A percentile compares a stretch with the other conserved stretches of the same genome.
Evolutionary conservation across 192 early-diverging fungal species (phyloP).

Genomic region (Thamnidium elegans): DNA sequence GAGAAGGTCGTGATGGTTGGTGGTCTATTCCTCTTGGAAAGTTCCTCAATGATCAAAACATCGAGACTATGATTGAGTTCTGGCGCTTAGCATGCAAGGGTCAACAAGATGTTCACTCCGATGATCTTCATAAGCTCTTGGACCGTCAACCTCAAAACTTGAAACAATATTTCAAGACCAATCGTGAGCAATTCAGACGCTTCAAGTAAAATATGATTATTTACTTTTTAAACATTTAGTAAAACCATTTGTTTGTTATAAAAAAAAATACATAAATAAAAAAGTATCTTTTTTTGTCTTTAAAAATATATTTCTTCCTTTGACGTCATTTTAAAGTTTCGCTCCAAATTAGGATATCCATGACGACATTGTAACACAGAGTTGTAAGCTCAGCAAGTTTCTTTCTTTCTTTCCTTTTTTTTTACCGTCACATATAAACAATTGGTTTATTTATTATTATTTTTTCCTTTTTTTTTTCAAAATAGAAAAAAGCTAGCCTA

Average conservation of each 20-base stretch:
- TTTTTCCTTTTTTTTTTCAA: neutral
- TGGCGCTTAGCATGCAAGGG: constrained; percentile 15
- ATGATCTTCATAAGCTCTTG: constrained; percentile 18
- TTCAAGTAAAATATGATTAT: constrained; percentile 13
- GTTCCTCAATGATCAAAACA: constrained; percentile 21
- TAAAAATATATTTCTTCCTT: too few relatives aligned
- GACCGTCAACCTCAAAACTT: constrained; percentile 11
- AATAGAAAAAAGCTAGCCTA: too few relatives aligned
- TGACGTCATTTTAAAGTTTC: too few relatives aligned
- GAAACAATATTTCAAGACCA: constrained; percentile 16
- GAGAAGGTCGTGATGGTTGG: constrained; percentile 4
- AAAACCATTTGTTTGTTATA: too few relatives aligned
- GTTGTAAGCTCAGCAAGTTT: neutral
- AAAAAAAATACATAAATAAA: too few relatives aligned
- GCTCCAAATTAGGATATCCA: neutral
- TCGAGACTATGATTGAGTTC: constrained; percentile 22
- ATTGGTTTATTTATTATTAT: neutral
- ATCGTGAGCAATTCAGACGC: constrained; percentile 17
- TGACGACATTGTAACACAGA: neutral
- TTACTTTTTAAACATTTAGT: too few relatives aligned
- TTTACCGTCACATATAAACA: neutral
- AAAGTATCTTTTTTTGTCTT: too few relatives aligned
- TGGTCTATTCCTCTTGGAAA: constrained; percentile 25
- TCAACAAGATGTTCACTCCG: constrained; percentile 2
- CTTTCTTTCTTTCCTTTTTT: neutral